phyloP scores from a whole-genome alignment of 768 basidiomycete genomes.

The Psilocybe azurescens region DNA sequence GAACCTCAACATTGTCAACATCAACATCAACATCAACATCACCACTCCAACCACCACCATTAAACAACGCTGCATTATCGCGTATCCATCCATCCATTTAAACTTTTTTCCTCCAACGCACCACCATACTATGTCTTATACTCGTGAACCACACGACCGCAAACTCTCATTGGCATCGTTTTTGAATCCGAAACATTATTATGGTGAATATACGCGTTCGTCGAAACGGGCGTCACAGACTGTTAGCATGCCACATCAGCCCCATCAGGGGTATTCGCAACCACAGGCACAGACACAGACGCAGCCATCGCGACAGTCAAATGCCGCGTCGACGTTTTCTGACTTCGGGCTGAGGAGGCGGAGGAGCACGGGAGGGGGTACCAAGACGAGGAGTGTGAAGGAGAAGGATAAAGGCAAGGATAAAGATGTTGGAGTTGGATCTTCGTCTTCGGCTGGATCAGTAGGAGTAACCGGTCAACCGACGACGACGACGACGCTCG shows the following conservation, averaged over 20 bases:
- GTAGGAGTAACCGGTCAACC: no score
- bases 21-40: background rate
- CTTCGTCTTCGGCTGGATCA: background rate
- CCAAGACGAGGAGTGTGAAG: background rate
- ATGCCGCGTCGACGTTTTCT: constrained; percentile 9
- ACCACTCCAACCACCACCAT: no score
- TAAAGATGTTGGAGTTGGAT: constrained; percentile 2
- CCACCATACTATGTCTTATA: background rate
- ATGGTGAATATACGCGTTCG: background rate
- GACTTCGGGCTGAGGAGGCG: constrained; percentile 21
- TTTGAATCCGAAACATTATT: constrained; percentile 13
- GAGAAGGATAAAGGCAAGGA: constrained; percentile 4
- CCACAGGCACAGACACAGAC: background rate
- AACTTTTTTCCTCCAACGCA: background rate
- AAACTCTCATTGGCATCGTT: constrained; percentile 5
- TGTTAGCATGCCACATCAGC: background rate
- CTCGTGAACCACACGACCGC: background rate
- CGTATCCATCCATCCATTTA: background rate
- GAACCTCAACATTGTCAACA: background rate
- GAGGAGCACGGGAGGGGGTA: constrained; percentile 21
- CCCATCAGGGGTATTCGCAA: background rate
- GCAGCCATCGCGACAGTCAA: background rate
- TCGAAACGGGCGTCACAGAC: constrained; percentile 1
- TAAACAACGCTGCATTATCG: background rate
- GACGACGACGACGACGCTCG: background rate